Evolutionary conservation across 441 rosid genomes (phyloP).

Genomic region (Rhodomyrtus psidioides): DNA sequence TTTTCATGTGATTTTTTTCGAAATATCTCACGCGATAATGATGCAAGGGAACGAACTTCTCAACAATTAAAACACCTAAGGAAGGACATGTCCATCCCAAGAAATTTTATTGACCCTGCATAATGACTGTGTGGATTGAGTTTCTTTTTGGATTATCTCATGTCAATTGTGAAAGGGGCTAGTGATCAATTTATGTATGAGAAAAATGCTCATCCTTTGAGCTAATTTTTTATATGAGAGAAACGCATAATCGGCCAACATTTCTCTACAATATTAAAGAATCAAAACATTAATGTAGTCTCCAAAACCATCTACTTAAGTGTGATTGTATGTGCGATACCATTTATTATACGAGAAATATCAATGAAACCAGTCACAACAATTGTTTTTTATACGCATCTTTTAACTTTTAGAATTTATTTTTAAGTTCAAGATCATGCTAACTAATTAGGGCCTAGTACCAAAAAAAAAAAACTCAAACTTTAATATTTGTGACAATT

Average conservation of each 20-base stretch:
- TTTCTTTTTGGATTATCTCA: neutral
- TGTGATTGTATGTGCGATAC: neutral
- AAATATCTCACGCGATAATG: neutral
- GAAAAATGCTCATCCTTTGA: no score
- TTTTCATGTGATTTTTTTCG: neutral
- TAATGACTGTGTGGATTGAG: neutral
- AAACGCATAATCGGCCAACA: no score
- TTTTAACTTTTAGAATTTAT: neutral
- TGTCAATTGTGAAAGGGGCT: no score
- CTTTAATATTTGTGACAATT: no score
- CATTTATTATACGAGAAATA: no score
- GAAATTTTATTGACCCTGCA: neutral
- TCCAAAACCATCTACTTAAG: no score
- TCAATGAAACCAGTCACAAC: neutral
- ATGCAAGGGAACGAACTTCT: neutral
- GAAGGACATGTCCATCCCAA: neutral
- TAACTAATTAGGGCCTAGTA: neutral
- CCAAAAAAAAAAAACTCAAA: no score
- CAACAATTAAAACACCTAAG: neutral
- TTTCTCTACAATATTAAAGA: no score
- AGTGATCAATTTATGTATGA: no score
- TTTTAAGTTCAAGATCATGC: neutral
- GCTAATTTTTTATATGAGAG: no score
- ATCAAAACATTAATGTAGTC: no score
- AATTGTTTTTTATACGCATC: neutral